Percentiles rank a stretch among this genome's conserved stretches.
phyloP scores from a whole-genome alignment of 2,329 filamentous ascomycete genomes.

The Nemania abortiva region DNA sequence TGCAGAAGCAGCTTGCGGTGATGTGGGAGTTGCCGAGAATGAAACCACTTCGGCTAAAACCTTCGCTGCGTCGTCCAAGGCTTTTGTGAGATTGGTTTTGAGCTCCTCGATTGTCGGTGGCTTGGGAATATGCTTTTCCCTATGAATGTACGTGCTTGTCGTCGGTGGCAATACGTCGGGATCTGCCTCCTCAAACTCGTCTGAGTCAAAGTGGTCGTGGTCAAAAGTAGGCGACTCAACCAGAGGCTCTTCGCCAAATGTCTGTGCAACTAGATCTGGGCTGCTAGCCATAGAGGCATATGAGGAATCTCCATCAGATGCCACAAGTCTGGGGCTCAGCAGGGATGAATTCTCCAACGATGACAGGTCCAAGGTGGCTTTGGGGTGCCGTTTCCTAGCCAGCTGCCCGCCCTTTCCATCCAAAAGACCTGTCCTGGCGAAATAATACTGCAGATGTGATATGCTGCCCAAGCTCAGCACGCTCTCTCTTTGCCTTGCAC shows the following conservation, averaged over 20 bases:
- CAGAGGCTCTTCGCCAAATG: constrained; percentile 54
- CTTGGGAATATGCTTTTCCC: constrained; percentile 82
- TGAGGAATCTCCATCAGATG: constrained; percentile 68
- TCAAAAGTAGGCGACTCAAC: constrained; percentile 63
- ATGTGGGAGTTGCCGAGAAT: constrained; percentile 29
- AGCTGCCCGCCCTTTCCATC: constrained; percentile 93
- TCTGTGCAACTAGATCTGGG: constrained; percentile 63
- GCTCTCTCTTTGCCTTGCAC: constrained; percentile 89
- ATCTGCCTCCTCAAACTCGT: constrained; percentile 74
- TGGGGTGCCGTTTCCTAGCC: constrained; percentile 76
- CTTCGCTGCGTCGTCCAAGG: constrained; percentile 58
- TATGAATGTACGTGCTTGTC: constrained; percentile 92
- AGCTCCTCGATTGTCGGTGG: constrained; percentile 86
- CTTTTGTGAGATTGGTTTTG: constrained; percentile 68
- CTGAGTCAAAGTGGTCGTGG: constrained; percentile 63
- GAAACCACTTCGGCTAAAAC: constrained; percentile 73
- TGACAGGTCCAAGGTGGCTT: constrained; percentile 69
- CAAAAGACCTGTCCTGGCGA: constrained; percentile 90
- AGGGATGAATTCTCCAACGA: constrained; percentile 61
- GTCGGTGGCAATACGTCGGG: constrained; percentile 93
- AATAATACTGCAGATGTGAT: constrained; percentile 97
- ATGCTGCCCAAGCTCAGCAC: constrained; percentile 97
- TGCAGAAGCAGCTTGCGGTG: constrained; percentile 36
- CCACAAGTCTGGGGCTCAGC: constrained; percentile 55
- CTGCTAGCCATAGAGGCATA: constrained; percentile 71